A percentile compares a stretch with the other conserved stretches of the same genome.
Evolutionary conservation across 169 alveolate genomes (phyloP).

Genomic region (Plasmodium vinckei): DNA sequence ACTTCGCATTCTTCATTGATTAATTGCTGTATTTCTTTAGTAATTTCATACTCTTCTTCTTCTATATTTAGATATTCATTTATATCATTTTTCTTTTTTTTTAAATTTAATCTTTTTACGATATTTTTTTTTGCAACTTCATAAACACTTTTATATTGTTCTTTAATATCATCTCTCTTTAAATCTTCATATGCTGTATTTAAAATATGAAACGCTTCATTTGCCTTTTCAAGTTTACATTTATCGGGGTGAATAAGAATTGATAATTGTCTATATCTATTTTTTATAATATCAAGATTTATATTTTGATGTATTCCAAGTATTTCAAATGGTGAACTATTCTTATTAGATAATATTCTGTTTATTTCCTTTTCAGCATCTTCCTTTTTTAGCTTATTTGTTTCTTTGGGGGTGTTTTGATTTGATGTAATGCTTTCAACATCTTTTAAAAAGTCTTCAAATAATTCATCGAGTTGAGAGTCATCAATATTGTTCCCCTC

Average conservation of each 20-base stretch:
- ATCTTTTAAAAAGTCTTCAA: conserved; percentile 61
- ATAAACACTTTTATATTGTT: conserved; percentile 86
- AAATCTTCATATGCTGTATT: conserved; percentile 88
- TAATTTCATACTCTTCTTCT: conserved; percentile 70
- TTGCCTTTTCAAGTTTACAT: conserved; percentile 89
- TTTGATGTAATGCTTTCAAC: conserved; percentile 50
- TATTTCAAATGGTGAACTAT: conserved; percentile 71
- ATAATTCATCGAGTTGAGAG: conserved; percentile 35
- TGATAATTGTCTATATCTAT: conserved; percentile 83
- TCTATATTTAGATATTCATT: conserved; percentile 60
- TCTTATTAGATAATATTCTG: conserved; percentile 59
- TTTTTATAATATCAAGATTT: conserved; percentile 77
- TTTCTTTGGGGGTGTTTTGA: conserved; percentile 3
- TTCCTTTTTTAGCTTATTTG: conserved; percentile 37
- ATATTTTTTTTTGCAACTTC: conserved; percentile 86
- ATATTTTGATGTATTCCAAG: conserved; percentile 55
- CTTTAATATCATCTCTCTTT: conserved; percentile 84
- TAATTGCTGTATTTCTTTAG: conserved; percentile 81
- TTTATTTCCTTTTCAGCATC: conserved; percentile 66
- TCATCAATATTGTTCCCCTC: conserved; percentile 9
- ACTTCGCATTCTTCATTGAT: conserved; percentile 87
- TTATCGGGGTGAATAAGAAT: conserved; percentile 94
- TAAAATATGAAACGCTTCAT: conserved; percentile 91
- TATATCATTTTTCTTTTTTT: conserved; percentile 79
- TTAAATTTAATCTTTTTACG: conserved; percentile 79